These are phyloP conservation scores for Letharia lupina DNA, from an alignment of 495 filamentous ascomycete genomes.

Conservation along the genomic window DNA sequence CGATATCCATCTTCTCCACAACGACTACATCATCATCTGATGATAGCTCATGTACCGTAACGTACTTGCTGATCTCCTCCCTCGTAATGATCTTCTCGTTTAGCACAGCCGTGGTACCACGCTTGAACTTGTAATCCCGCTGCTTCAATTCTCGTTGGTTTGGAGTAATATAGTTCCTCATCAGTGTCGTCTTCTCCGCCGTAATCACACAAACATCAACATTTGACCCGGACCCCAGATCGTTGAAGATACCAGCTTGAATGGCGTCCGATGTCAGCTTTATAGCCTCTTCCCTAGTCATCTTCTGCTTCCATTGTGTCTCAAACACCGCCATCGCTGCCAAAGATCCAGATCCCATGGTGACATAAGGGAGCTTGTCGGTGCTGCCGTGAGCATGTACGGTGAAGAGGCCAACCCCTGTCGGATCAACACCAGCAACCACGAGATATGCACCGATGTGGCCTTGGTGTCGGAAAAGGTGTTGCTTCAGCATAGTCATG, in stretches of 20 bases:
- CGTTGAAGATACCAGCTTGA: conserved; percentile 97
- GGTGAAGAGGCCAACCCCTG: conserved; percentile 91
- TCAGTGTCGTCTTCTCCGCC: conserved; percentile 80
- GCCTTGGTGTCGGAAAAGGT: conserved; percentile 96
- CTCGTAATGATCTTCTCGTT: conserved; percentile 89
- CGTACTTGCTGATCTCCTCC: conserved; percentile 90
- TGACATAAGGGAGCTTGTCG: conserved; percentile 98
- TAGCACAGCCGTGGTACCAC: conserved; percentile 85
- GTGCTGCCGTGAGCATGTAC: conserved; percentile 98
- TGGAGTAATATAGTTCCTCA: conserved; percentile 84
- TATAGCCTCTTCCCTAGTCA: conserved; percentile 75
- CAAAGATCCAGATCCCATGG: conserved; percentile 93
- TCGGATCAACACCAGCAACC: conserved; percentile 94
- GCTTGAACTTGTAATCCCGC: conserved; percentile 79
- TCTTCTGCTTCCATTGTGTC: conserved; percentile 77
- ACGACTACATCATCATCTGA: conserved; percentile 47
- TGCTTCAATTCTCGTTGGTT: conserved; percentile 89
- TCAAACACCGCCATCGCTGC: conserved; percentile 99
- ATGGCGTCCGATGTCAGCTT: conserved; percentile 80
- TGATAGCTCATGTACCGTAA: conserved; percentile 77
- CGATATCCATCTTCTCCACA: conserved; percentile 93
- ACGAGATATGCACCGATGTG: conserved; percentile 98
- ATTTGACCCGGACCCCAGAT: conserved; percentile 93
- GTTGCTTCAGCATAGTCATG: conserved; percentile 99
- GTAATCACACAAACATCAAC: conserved; percentile 96